A percentile compares a stretch with the other conserved stretches of the same genome.
Evolutionary conservation across 148 eudicot genomes (phyloP).

Genomic region (Fagopyrum esculentum): DNA sequence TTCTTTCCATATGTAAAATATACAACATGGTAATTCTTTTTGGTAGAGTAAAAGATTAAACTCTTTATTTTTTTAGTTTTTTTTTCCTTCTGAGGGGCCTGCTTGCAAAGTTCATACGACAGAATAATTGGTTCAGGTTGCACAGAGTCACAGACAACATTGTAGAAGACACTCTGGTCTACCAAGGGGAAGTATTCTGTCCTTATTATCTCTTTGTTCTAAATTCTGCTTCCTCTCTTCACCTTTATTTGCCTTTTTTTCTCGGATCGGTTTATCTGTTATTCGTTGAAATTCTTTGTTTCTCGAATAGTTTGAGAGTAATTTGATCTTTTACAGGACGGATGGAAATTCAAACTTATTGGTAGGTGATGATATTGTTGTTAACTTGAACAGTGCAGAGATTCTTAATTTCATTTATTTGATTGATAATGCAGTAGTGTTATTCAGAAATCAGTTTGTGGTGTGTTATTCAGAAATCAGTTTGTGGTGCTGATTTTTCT

Average conservation of each 20-base stretch:
- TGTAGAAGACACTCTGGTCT: neutral
- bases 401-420: conserved; percentile 9
- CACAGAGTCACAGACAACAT: neutral
- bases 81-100: conserved; percentile 18
- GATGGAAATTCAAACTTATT: conserved; percentile 12
- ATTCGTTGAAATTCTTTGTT: conserved; percentile 6
- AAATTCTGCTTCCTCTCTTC: neutral
- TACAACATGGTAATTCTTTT: conserved; percentile 33
- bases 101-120: conserved; percentile 24
- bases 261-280: neutral
- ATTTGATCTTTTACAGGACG: conserved; percentile 19
- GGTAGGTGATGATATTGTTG: conserved; percentile 17
- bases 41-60: conserved; percentile 26
- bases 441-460: neutral
- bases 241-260: neutral
- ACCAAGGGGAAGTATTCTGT: conserved; percentile 6
- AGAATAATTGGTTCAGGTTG: conserved; percentile 24
- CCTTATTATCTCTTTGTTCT: neutral
- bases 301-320: conserved; percentile 14
- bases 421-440: neutral
- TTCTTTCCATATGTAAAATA: conserved; percentile 57
- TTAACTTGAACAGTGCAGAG: conserved; percentile 41
- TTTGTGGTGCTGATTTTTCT: neutral
- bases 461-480: neutral
- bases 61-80: conserved; percentile 25